These are phyloP conservation scores for Metarhizium sp. DNA, from an alignment of 2,329 filamentous ascomycete genomes.

Conservation along the genomic window DNA sequence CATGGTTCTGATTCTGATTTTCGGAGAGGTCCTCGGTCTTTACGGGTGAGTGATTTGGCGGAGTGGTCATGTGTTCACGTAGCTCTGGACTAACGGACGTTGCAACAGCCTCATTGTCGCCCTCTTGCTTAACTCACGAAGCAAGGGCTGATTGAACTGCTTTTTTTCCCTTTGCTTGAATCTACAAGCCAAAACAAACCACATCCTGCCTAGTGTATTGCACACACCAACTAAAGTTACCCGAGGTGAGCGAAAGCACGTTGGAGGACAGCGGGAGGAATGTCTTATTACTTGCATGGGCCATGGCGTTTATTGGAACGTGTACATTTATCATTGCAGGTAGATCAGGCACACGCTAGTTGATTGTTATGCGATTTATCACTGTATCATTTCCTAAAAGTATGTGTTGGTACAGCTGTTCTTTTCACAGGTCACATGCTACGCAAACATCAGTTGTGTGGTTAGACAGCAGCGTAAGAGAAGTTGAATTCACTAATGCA, in stretches of 20 bases:
- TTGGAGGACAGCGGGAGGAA: not conserved
- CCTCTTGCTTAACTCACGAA: conserved; percentile 85
- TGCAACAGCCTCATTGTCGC: conserved; percentile 72
- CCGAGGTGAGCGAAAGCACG: not conserved
- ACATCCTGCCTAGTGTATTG: not conserved
- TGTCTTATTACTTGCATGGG: conserved; percentile 21
- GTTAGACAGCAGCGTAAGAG: conserved; percentile 12
- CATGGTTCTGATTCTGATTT: conserved; percentile 98
- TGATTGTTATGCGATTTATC: not conserved
- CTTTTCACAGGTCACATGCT: not conserved
- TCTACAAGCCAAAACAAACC: not conserved
- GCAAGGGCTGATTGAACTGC: conserved; percentile 41
- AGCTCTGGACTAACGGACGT: not conserved
- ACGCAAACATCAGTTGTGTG: not conserved
- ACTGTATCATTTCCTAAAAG: not conserved
- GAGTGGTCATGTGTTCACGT: not conserved
- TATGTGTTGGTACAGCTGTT: not conserved
- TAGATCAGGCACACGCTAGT: conserved; percentile 8
- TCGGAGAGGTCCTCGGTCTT: conserved; percentile 91
- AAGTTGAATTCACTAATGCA: not conserved
- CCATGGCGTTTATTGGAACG: conserved; percentile 26
- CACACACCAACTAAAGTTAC: conserved; percentile 10
- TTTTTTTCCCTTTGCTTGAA: not conserved
- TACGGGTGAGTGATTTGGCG: conserved; percentile 64
- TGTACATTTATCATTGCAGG: conserved; percentile 21